Percentiles rank a stretch among this genome's conserved stretches.
phyloP scores from a whole-genome alignment of 2,329 filamentous ascomycete species.

The Clonostachys sp. region DNA sequence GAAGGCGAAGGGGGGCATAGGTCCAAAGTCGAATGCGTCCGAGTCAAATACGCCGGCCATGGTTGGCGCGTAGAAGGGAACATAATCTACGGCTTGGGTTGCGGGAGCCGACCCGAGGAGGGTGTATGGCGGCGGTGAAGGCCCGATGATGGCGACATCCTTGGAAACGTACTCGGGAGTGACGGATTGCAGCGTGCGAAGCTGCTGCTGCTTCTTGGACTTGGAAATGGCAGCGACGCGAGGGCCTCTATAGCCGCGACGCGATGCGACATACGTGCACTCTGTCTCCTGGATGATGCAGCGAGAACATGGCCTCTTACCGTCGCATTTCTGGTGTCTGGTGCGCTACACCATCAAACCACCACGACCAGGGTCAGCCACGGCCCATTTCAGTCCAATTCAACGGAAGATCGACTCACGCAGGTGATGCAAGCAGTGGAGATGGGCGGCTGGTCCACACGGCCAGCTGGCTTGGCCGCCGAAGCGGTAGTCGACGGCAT shows the following conservation, averaged over 20 bases:
- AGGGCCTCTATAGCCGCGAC: constrained; percentile 67
- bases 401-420: no score
- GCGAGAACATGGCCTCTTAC: constrained; percentile 62
- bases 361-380: no score
- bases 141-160: neutral
- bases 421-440: no score
- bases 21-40: neutral
- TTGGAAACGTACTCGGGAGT: neutral
- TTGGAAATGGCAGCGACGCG: constrained; percentile 35
- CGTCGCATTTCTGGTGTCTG: constrained; percentile 76
- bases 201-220: constrained; percentile 5
- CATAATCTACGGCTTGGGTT: neutral
- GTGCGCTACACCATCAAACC: constrained; percentile 32
- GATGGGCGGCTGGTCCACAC: no score
- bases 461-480: no score
- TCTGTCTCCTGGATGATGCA: constrained; percentile 54
- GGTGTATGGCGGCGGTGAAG: neutral
- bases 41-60: neutral
- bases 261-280: constrained; percentile 70
- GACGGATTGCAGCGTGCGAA: no score
- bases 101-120: neutral
- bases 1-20: neutral
- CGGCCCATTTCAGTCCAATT: no score
- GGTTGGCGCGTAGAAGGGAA: neutral
- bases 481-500: no score